These are phyloP conservation scores for Skeletonema tropicum DNA, from an alignment of 108 stramenopile genomes.

Conservation along the genomic window DNA sequence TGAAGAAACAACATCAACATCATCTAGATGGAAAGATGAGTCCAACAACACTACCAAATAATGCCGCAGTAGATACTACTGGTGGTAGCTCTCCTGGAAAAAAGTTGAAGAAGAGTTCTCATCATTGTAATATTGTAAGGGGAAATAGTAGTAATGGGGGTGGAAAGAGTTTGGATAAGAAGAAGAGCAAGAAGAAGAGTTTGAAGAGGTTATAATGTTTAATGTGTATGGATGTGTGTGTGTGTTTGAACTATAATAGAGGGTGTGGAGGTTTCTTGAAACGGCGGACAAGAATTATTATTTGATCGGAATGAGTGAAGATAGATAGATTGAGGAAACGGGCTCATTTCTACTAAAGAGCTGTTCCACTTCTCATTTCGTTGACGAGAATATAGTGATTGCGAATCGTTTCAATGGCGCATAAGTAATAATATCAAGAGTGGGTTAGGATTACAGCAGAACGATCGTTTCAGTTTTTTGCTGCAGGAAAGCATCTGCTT, in stretches of 20 bases:
- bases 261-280: background rate
- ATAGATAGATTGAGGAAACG: too few species aligned
- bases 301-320: too few species aligned
- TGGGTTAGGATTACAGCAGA: too few species aligned
- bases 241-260: too few species aligned
- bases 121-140: slow-evolving; percentile 35
- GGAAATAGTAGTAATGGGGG: slow-evolving; percentile 20
- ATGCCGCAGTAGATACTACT: background rate
- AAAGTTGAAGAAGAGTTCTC: slow-evolving; percentile 29
- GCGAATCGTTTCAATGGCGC: too few species aligned
- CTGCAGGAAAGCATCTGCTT: too few species aligned
- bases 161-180: slow-evolving; percentile 46
- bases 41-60: slow-evolving; percentile 3
- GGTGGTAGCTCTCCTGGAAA: background rate
- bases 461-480: too few species aligned
- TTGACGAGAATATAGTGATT: too few species aligned
- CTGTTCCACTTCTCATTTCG: too few species aligned
- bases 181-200: slow-evolving; percentile 78
- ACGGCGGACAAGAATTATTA: too few species aligned
- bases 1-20: background rate
- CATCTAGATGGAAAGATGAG: background rate
- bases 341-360: too few species aligned
- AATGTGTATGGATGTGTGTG: background rate
- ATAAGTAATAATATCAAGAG: too few species aligned
- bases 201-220: slow-evolving; percentile 64